A percentile compares a stretch with the other conserved stretches of the same genome.
Conservation (phyloP, 306 rosid genomes). For the Acacia melanoxylon region DNA sequence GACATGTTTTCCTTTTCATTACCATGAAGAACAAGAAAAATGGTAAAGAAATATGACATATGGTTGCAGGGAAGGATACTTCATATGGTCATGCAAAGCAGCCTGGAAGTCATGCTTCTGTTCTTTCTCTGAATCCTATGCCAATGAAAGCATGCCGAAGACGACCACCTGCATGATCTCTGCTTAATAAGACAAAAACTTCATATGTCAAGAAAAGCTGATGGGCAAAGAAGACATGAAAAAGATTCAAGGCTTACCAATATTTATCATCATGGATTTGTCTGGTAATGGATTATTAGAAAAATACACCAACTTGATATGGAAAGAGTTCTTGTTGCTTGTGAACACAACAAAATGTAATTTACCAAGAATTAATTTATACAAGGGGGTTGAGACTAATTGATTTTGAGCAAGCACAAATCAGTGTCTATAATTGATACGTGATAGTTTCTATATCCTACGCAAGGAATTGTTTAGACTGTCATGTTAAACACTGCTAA, state of each 20-base stretch:
- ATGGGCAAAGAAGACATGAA: not conserved
- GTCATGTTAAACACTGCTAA: not conserved
- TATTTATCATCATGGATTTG: not conserved
- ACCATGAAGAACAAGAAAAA: conserved; percentile 24
- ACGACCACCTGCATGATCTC: conserved; percentile 63
- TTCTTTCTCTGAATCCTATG: conserved; percentile 89
- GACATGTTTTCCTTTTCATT: not conserved
- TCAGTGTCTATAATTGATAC: too few relatives aligned
- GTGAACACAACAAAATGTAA: not conserved
- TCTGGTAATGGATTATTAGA: not conserved
- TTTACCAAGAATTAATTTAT: not conserved
- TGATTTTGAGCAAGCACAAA: not conserved
- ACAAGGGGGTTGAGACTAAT: not conserved
- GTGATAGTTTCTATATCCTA: not conserved
- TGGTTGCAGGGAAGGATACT: conserved; percentile 44
- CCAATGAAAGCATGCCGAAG: conserved; percentile 96
- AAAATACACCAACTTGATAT: not conserved
- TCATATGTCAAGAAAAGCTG: not conserved
- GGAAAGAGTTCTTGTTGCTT: not conserved
- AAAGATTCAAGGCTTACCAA: too few relatives aligned
- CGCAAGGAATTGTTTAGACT: not conserved
- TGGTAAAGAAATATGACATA: conserved; percentile 16
- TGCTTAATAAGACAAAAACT: conserved; percentile 16
- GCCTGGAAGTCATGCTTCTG: conserved; percentile 98
- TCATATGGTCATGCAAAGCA: conserved; percentile 89